Conservation (phyloP, 768 basidiomycete genomes). For the Nevesoporus exiguus region DNA sequence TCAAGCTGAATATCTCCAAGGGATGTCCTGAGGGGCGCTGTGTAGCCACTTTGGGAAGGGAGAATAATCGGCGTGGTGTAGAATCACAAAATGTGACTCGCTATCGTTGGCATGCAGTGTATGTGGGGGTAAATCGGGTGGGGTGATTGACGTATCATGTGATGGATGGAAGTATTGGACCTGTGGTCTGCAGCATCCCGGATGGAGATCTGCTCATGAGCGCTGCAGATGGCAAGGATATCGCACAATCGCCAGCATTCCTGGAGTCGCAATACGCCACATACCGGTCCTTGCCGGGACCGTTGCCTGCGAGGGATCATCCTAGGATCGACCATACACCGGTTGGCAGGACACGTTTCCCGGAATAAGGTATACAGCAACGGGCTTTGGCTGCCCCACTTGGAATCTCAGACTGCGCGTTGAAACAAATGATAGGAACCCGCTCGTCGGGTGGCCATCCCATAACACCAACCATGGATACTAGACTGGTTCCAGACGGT, state of each 20-base stretch:
- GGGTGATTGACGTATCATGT: not conserved
- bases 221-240: not conserved
- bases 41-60: not conserved
- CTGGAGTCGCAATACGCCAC: not conserved
- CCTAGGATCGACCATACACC: not conserved
- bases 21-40: not conserved
- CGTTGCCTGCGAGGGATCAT: conserved; percentile 11
- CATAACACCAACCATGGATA: too few relatives aligned
- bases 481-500: too few relatives aligned
- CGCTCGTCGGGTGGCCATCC: too few relatives aligned
- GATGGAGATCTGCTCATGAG: not conserved
- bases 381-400: not conserved
- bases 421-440: not conserved
- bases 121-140: not conserved
- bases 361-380: not conserved
- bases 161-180: not conserved
- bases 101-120: not conserved
- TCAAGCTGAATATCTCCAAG: conserved; percentile 5
- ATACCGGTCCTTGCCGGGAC: conserved; percentile 15
- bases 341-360: not conserved
- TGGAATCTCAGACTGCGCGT: not conserved
- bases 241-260: not conserved
- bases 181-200: not conserved
- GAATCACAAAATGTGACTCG: not conserved
- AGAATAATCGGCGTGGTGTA: not conserved